Evolutionary conservation across 345 rosid species (phyloP).

Genomic region (Ailanthus altissimus): DNA sequence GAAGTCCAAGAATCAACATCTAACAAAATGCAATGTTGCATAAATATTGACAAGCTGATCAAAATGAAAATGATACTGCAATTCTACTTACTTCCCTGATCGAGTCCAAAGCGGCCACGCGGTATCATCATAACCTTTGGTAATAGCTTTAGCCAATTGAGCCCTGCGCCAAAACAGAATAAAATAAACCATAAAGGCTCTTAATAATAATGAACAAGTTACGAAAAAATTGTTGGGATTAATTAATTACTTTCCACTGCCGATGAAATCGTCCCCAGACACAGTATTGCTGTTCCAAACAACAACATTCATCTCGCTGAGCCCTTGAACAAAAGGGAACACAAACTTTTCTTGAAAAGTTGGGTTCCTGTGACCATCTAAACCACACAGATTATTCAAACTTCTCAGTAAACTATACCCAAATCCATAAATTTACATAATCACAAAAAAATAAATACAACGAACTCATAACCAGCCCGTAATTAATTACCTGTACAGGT

Average conservation of each 20-base stretch:
- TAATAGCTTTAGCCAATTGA: slow-evolving; percentile 74
- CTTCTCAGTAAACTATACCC: no score
- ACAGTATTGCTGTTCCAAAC: slow-evolving; percentile 87
- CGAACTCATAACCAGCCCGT: neutral
- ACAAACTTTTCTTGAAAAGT: slow-evolving; percentile 88
- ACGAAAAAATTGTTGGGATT: no score
- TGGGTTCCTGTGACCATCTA: slow-evolving; percentile 86
- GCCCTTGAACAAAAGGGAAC: slow-evolving; percentile 73
- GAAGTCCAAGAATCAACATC: neutral
- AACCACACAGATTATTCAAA: neutral
- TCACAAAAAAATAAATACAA: neutral
- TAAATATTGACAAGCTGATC: no score
- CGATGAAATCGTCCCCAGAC: slow-evolving; percentile 71
- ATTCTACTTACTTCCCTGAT: slow-evolving; percentile 65
- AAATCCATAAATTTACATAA: neutral
- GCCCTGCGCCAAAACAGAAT: slow-evolving; percentile 54
- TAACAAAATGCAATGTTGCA: no score
- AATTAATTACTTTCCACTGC: slow-evolving; percentile 88
- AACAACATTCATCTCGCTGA: slow-evolving; percentile 56
- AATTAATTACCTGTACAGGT: slow-evolving; percentile 60
- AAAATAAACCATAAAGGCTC: no score
- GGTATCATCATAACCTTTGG: slow-evolving; percentile 74
- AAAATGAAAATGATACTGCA: no score
- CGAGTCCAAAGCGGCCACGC: slow-evolving; percentile 77
- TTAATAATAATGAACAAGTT: no score